Percentiles rank a stretch among this genome's conserved stretches.
phyloP scores from a whole-genome alignment of 495 filamentous ascomycete genomes.

The Annulohypoxylon maeteangense region DNA sequence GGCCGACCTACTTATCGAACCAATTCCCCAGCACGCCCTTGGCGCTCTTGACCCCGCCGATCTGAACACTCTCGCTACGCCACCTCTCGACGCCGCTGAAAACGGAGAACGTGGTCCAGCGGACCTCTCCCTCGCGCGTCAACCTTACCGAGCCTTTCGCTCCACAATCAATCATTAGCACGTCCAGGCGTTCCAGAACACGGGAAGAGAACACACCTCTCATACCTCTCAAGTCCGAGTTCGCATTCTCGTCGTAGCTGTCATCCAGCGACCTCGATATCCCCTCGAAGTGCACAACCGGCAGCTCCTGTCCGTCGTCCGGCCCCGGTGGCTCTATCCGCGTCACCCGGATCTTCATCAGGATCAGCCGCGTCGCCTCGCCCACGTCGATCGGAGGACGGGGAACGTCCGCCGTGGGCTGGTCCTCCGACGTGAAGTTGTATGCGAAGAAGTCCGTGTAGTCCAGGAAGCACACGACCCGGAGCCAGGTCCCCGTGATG shows the following conservation, averaged over 20 bases:
- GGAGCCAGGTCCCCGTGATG: slow-evolving; percentile 67
- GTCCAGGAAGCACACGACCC: slow-evolving; percentile 59
- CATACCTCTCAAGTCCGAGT: slow-evolving; percentile 61
- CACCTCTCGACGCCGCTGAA: slow-evolving; percentile 70
- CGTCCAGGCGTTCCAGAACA: not conserved
- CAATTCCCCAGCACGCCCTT: slow-evolving; percentile 71
- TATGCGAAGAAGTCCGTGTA: slow-evolving; percentile 70
- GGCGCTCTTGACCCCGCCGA: slow-evolving; percentile 67
- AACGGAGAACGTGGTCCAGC: slow-evolving; percentile 72
- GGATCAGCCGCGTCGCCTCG: slow-evolving; percentile 71
- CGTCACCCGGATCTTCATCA: slow-evolving; percentile 67
- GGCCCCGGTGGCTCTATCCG: slow-evolving; percentile 61
- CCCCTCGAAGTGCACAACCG: slow-evolving; percentile 69
- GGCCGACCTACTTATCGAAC: slow-evolving; percentile 68
- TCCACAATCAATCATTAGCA: slow-evolving; percentile 36
- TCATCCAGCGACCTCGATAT: slow-evolving; percentile 64
- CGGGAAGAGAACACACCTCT: slow-evolving; percentile 48
- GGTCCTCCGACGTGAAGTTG: slow-evolving; percentile 61
- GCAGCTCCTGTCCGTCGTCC: slow-evolving; percentile 62
- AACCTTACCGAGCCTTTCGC: slow-evolving; percentile 61
- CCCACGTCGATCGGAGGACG: slow-evolving; percentile 61
- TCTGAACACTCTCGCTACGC: slow-evolving; percentile 72
- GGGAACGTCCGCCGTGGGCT: slow-evolving; percentile 51
- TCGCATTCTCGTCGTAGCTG: slow-evolving; percentile 68
- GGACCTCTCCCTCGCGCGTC: slow-evolving; percentile 71